Conservation (phyloP, 2,329 filamentous ascomycete species). For the Penicillium expansum region DNA sequence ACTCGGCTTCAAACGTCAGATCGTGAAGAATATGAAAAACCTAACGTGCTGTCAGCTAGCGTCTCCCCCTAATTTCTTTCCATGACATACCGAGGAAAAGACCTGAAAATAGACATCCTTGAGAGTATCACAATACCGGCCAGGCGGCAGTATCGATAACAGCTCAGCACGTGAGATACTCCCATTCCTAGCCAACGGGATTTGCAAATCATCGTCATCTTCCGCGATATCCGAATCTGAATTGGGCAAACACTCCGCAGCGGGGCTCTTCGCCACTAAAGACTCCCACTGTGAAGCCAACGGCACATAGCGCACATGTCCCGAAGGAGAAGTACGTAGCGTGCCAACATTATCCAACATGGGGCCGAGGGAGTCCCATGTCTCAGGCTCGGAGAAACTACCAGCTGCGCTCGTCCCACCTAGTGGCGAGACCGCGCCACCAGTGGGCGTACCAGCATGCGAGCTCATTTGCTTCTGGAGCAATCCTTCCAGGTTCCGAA, state of each 20-base stretch:
- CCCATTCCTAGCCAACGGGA: constrained; percentile 32
- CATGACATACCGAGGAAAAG: constrained; percentile 37
- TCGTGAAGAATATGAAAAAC: constrained; percentile 45
- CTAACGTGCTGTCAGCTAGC: constrained; percentile 16
- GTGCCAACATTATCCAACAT: constrained; percentile 29
- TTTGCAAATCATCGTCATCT: constrained; percentile 33
- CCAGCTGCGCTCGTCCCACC: constrained; percentile 27
- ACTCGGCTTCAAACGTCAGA: constrained; percentile 41
- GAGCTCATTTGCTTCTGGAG: constrained; percentile 35
- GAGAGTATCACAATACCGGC: constrained; percentile 36
- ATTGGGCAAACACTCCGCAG: constrained; percentile 27
- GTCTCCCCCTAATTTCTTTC: background rate
- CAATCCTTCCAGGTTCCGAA: constrained; percentile 37
- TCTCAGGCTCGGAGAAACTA: constrained; percentile 28
- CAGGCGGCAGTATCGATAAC: constrained; percentile 35
- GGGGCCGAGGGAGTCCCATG: constrained; percentile 20
- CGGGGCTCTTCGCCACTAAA: constrained; percentile 26
- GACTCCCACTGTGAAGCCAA: constrained; percentile 34
- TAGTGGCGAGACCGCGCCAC: constrained; percentile 27
- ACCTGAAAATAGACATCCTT: constrained; percentile 40
- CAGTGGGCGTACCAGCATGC: constrained; percentile 21
- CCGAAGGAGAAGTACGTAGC: constrained; percentile 33
- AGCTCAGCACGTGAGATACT: constrained; percentile 29
- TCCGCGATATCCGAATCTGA: constrained; percentile 28
- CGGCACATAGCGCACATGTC: constrained; percentile 39